Base-by-base conservation (phyloP, 306 rosid genomes). In the Lathyrus aphaca region DNA sequence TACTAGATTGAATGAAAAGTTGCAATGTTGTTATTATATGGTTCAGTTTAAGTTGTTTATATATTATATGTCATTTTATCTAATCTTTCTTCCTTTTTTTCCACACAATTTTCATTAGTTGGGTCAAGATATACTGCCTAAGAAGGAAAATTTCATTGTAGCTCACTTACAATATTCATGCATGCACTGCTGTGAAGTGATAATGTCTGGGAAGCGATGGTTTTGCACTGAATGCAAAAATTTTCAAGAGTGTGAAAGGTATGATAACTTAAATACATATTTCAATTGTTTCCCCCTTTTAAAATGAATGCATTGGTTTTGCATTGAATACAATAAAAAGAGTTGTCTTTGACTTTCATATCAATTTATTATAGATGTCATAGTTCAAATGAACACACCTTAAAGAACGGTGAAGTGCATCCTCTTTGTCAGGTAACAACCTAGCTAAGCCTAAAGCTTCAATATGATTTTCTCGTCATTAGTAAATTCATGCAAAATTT, bases 221-320 rank as follows among this genome's bases (percentile, higher is more conserved):
- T 78, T 76, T 62, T 87, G 91, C 79, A 10, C 30, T 10, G 65
- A 75, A 60, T 90, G 94, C 83, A 79, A 77, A 76, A 69, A 75
- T 5, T 77, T 78, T 74, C 88, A 84, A 19, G 82, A 86, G 29
- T 91, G 95, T 74, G 88, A 83, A 67, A 84, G 88, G 96, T 87
- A 72, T 67, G 37, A 56, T 14, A 32, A 37, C 39, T 48, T n/a
- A 10, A 53, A 12, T 45, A 61, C 58, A 39, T 39, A 25, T 15
- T 65, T 39, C 35, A 19, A 56, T 44, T 39, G 4, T 12, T 48
- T 17, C 10, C 53, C 27, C 32, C 4, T 6, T 5, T 3, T 46
- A 6, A 46, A 46, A 46, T 15, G 21, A 46, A 46, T 56, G 61
- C 10, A 27, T 10, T 42, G 46, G n/a, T 40, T 9, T 12, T 40